Percentiles rank a stretch among this genome's conserved stretches.
phyloP scores from a whole-genome alignment of 352 stramenopile genomes.

The Pythium folliculosum region DNA sequence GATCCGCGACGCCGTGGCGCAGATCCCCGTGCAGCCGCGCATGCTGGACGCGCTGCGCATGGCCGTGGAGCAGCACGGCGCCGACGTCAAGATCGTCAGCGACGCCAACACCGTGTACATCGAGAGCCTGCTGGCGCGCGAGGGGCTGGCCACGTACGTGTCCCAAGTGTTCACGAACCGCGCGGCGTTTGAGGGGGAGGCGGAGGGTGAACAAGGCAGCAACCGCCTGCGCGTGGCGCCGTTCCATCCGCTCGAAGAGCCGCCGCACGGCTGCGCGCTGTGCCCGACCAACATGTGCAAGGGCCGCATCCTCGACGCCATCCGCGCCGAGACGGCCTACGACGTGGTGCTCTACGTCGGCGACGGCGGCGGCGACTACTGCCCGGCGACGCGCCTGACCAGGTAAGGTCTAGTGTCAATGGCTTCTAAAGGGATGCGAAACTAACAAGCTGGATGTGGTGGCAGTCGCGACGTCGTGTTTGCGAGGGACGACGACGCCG shows the following conservation, averaged over 20 bases:
- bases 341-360: conserved; percentile 69
- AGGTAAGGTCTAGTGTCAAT: conserved; percentile 40
- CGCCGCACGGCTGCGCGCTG: conserved; percentile 53
- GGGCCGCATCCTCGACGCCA: conserved; percentile 55
- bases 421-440: too few species aligned
- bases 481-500: conserved; percentile 48
- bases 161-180: conserved; percentile 62
- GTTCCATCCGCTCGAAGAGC: conserved; percentile 42
- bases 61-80: conserved; percentile 37
- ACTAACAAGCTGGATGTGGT: neutral
- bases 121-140: conserved; percentile 60
- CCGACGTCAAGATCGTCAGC: conserved; percentile 69
- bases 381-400: conserved; percentile 49
- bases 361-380: conserved; percentile 75
- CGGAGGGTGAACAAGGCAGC: neutral
- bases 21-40: conserved; percentile 53
- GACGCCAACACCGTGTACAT: conserved; percentile 85
- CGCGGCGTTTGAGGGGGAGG: conserved; percentile 37
- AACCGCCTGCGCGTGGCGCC: conserved; percentile 51
- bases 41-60: conserved; percentile 76
- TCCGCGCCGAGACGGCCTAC: conserved; percentile 39
- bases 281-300: conserved; percentile 87
- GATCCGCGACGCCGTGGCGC: conserved; percentile 47
- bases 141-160: conserved; percentile 38
- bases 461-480: conserved; percentile 68